Evolutionary conservation across 2,329 filamentous ascomycete species (phyloP), one percentile per base, ranked within the genome.

Genomic region (Sphaceloma murrayae): DNA sequence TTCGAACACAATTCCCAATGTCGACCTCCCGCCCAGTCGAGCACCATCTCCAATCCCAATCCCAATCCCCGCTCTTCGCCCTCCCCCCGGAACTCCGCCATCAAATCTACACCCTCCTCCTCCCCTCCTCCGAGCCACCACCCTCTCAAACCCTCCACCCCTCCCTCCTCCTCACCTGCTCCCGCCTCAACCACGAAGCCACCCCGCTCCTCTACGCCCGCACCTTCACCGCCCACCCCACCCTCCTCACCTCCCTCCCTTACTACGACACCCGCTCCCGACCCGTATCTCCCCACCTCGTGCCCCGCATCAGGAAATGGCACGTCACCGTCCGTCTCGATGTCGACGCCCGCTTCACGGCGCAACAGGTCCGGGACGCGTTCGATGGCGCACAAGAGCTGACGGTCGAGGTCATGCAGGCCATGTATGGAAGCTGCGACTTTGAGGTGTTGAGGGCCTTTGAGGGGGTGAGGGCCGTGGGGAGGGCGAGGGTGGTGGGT

Each of bases 51-150:
- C 24, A 40, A 9, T 29, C 19, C 10, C 36, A 40, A 14, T 22
- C 22, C 19, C 36, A 40, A 19, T 58, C 51, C 30, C 48, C 51
- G 9, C 52, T 69, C 45, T 66, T 69, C 58, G 56, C 51, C 11
- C 66, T 83, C 1, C 71, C 81, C 17, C 66, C 68, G 2, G 78
- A 82, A 53, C 67, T 82, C 3, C 69, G 71, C 27, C 73, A 79
- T 45, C 69, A 80, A 54, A 73, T 82, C 22, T 74, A 69, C 56
- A 50, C 53, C 21, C 53, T 56, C 21, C 57, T 69, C 19, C 57
- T 70, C 11, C 54, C 56, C 5, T 32, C 43, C 19, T 53, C 51
- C 22, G 13, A 48, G 44, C 29, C 58, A 46, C 7, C 48, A 50
- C 4, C 57, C 40, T 54, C 53, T 11, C 58, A 72, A 14, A 54